Evolutionary conservation across 148 eudicot genomes (phyloP).

Genomic region (Rhododendron vialii): DNA sequence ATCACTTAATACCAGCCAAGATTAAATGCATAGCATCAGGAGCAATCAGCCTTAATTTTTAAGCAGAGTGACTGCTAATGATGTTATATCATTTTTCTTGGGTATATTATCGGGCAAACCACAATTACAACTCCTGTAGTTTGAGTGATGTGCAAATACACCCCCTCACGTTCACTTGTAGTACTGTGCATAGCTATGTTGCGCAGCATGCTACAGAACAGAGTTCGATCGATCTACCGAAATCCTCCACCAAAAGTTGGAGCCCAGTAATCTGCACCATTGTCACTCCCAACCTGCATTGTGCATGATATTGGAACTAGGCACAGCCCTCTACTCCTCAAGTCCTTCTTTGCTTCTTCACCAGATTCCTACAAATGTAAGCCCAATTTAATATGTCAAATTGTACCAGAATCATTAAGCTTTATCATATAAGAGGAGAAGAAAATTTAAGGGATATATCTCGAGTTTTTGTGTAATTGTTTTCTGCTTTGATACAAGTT

Average conservation of each 20-base stretch:
- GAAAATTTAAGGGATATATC: neutral
- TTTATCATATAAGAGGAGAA: neutral
- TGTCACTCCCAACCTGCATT: slow-evolving; percentile 74
- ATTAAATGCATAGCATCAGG: slow-evolving; percentile 64
- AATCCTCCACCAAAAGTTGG: slow-evolving; percentile 65
- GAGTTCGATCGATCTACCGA: slow-evolving; percentile 21
- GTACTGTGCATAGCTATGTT: neutral
- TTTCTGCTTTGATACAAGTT: neutral
- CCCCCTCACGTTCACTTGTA: neutral
- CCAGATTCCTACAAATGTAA: slow-evolving; percentile 31
- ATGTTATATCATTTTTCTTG: slow-evolving; percentile 55
- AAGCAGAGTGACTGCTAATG: slow-evolving; percentile 90
- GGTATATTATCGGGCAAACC: slow-evolving; percentile 5
- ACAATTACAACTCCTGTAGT: neutral
- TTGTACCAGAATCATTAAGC: neutral
- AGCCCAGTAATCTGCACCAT: slow-evolving; percentile 90
- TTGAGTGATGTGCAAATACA: neutral
- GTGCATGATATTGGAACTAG: slow-evolving; percentile 86
- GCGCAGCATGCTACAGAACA: neutral
- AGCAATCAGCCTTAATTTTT: slow-evolving; percentile 79
- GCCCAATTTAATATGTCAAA: neutral
- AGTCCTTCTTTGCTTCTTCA: slow-evolving; percentile 54
- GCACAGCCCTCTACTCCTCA: slow-evolving; percentile 86
- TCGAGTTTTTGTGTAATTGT: neutral
- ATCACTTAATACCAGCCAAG: slow-evolving; percentile 8